These are phyloP conservation scores for Oidiodendron maius DNA, from an alignment of 495 filamentous ascomycete species.

Conservation along the genomic window DNA sequence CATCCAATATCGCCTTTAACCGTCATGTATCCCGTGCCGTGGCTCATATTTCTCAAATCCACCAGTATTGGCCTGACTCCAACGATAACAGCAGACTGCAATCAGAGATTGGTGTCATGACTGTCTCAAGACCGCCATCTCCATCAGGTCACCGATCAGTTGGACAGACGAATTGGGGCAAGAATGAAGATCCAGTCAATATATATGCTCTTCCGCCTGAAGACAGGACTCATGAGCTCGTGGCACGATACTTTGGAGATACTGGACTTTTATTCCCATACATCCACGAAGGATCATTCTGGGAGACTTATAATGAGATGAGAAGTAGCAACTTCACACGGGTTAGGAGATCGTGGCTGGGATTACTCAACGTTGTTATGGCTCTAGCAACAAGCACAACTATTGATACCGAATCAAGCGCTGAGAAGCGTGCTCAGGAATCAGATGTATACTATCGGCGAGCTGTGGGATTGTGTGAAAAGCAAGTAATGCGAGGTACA, in stretches of 20 bases:
- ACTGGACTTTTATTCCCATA: conserved; percentile 33
- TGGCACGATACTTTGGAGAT: conserved; percentile 29
- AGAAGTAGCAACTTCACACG: conserved; percentile 22
- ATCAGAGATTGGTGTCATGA: conserved; percentile 22
- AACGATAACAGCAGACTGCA: not conserved
- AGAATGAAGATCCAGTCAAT: conserved; percentile 2
- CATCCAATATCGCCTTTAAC: conserved; percentile 43
- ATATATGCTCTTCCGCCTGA: conserved; percentile 24
- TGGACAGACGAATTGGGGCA: conserved; percentile 1
- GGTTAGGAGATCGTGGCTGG: conserved; percentile 27
- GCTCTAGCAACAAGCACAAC: conserved; percentile 21
- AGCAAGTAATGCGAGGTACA: conserved; percentile 25
- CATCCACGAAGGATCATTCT: conserved; percentile 28
- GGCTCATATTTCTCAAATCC: conserved; percentile 1
- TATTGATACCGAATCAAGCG: not conserved
- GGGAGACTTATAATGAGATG: conserved; percentile 29
- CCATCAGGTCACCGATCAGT: not conserved
- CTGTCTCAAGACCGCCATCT: conserved; percentile 21
- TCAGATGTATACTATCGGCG: conserved; percentile 33
- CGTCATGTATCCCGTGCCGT: conserved; percentile 30
- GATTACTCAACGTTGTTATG: conserved; percentile 22
- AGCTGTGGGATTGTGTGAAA: conserved; percentile 19
- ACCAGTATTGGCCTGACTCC: not conserved
- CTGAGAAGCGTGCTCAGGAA: conserved; percentile 8
- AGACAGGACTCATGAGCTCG: conserved; percentile 19